Base-by-base conservation (phyloP, 306 rosid species). In the Prosopis cineraria region DNA sequence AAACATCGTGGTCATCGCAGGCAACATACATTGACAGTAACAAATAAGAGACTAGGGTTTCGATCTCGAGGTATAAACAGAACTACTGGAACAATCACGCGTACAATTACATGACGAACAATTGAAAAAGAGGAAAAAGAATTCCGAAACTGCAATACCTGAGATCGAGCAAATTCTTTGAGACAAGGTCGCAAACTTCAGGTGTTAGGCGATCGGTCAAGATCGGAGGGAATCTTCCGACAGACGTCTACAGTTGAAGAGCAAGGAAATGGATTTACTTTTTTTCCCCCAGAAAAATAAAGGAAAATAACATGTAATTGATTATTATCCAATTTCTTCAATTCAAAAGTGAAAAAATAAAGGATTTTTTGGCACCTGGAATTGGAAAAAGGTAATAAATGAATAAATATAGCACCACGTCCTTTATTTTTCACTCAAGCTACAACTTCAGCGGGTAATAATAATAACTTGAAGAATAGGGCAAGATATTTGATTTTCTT, bases 151-250 rank as follows among this genome's bases (percentile, higher is more conserved):
- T 58, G 14, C 14, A 72, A 53, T 81, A 83, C 87, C 87, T 56
- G 78, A 31, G 53, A 74, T 43, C 64, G 75, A 75, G 36, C 16
- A 59, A 70, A 74, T 70, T 81, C n/a, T 79, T 70, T 20, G 53
- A 77, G 56, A 20, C 20, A 47, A 31, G 72, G 16, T 45, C 65
- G 41, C 53, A 41, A 74, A 70, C 67, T 81, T 72, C 70, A 63
- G 73, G 39, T 37, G 50, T 66, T 39, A 22, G 33, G 43, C 47
- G n/a, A 65, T 7, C 5, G 56, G 70, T 40, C 65, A 82, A 70
- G 65, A 76, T 66, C 66, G 27, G 70, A 31, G 52, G 73, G 60
- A 81, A 85, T 73, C 83, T 88, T 85, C 89, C 89, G 89, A 83
- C 84, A 45, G 83, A 78, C 85, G 71, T 79, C 79, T 77, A 85